A percentile compares a stretch with the other conserved stretches of the same genome.
Evolutionary conservation across 2,329 filamentous ascomycete species (phyloP).

Genomic region (Trichoderma sp.): DNA sequence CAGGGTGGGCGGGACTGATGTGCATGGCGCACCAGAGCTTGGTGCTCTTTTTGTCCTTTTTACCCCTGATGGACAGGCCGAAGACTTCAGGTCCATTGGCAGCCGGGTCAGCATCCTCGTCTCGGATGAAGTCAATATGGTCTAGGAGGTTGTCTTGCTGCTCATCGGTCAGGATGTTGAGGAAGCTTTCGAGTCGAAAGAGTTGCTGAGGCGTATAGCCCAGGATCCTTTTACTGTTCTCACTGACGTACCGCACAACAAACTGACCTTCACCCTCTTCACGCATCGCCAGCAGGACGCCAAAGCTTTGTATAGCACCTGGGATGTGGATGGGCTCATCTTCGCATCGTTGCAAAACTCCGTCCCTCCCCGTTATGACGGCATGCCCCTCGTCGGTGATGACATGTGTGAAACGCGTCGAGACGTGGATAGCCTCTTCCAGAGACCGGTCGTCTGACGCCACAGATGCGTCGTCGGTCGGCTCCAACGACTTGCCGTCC

Average conservation of each 20-base stretch:
- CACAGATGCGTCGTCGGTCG: neutral
- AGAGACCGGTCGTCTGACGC: neutral
- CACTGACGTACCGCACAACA: slow-evolving; percentile 72
- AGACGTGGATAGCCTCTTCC: slow-evolving; percentile 56
- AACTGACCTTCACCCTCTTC: slow-evolving; percentile 71
- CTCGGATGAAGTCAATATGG: slow-evolving; percentile 83
- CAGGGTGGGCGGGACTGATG: slow-evolving; percentile 66
- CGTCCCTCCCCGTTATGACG: slow-evolving; percentile 78
- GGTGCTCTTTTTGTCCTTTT: slow-evolving; percentile 54
- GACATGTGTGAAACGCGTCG: slow-evolving; percentile 76
- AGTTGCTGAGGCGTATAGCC: slow-evolving; percentile 77
- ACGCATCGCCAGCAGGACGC: slow-evolving; percentile 71
- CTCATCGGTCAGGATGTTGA: slow-evolving; percentile 82
- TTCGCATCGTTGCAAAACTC: slow-evolving; percentile 76
- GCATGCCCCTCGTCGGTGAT: slow-evolving; percentile 77
- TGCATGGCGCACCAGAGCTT: slow-evolving; percentile 91
- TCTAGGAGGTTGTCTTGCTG: slow-evolving; percentile 82
- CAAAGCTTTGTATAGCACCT: slow-evolving; percentile 79
- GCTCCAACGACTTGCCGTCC: neutral
- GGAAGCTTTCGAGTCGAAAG: slow-evolving; percentile 73
- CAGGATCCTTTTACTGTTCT: slow-evolving; percentile 75
- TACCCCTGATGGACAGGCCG: slow-evolving; percentile 69
- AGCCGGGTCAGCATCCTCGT: slow-evolving; percentile 75
- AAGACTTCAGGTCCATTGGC: slow-evolving; percentile 85
- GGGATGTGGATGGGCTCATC: slow-evolving; percentile 90